These are phyloP conservation scores for Spergularia marina DNA, from an alignment of 148 eudicot species.

Conservation along the genomic window DNA sequence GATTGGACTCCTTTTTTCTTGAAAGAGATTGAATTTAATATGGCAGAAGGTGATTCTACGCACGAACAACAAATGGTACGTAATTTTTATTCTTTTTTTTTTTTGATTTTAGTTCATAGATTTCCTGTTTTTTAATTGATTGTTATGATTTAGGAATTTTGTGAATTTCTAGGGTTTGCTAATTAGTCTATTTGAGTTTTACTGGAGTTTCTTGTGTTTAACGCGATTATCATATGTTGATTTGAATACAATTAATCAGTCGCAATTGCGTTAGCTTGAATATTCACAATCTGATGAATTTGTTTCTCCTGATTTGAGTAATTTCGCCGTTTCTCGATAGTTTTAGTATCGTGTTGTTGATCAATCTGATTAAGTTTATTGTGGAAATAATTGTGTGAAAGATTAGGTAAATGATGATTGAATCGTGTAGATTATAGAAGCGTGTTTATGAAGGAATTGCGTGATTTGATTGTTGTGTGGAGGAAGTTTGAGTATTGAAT, in stretches of 20 bases:
- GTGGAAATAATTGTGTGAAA: too few species aligned
- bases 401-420: too few species aligned
- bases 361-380: too few species aligned
- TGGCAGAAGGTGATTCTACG: slow-evolving; percentile 24
- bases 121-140: neutral
- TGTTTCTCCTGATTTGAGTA: too few species aligned
- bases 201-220: neutral
- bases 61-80: slow-evolving; percentile 22
- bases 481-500: neutral
- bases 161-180: slow-evolving; percentile 4
- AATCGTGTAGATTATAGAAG: too few species aligned
- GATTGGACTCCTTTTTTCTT: neutral
- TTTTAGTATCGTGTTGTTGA: too few species aligned
- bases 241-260: too few species aligned
- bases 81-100: neutral
- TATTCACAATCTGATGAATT: too few species aligned
- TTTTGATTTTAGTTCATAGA: neutral
- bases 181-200: neutral
- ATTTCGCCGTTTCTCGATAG: too few species aligned
- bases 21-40: neutral
- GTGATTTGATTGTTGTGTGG: neutral
- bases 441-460: neutral
- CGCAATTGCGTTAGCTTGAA: too few species aligned
- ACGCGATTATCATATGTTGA: neutral
- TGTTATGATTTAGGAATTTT: neutral